Base-by-base conservation (phyloP, 768 basidiomycete species). In the Suillus cothurnatus region DNA sequence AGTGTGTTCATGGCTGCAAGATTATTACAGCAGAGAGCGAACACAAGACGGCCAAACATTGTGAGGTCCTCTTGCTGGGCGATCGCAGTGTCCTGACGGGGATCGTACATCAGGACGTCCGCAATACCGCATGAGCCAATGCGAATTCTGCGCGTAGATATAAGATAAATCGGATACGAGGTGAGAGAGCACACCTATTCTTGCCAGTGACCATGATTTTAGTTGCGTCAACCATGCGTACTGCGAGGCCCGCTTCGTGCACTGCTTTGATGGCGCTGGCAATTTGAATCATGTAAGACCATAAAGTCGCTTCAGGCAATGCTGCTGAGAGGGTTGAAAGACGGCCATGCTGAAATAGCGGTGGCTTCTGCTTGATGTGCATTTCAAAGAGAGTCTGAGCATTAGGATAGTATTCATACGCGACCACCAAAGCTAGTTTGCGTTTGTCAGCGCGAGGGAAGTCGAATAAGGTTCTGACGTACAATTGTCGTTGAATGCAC, bases 261-360 rank as follows among this genome's bases (percentile, higher is more conserved):
- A 92, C 89, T 53, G 85, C 86, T 77, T 91, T 94, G 76, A 99
- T 87, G 1, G 93, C 96, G 66, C 85, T 89, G 6, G 91, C 89
- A 63, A 98, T 87, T 75, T 99, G 97, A 26, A 94, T 85, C 57
- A 97, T 87, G 72, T 95, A 98, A 4, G 91, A 90, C 97, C 97
- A 99, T 3, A 99, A 74, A 0, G 89, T 88, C 21, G 89, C 83
- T 75, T 99, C 97, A 0, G 91, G 84, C 26, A 99, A 79, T 39
- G 62, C 66, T 4, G 62, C 47, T 3, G 67, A 59, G 41, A 81
- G 80, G 19, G 78, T 76, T 50, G 74, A 75, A 9, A 77, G 72
- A 53, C 79, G 80, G 34, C 74, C 80, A 66, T 74, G 74, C 61
- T 77, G 70, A 61, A 75, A 79, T 3, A 73, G 70, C 19, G 79